Evolutionary conservation across 2,329 filamentous ascomycete genomes (phyloP), one percentile per base, ranked within the genome.

Genomic region (Epichloe aotearoae): DNA sequence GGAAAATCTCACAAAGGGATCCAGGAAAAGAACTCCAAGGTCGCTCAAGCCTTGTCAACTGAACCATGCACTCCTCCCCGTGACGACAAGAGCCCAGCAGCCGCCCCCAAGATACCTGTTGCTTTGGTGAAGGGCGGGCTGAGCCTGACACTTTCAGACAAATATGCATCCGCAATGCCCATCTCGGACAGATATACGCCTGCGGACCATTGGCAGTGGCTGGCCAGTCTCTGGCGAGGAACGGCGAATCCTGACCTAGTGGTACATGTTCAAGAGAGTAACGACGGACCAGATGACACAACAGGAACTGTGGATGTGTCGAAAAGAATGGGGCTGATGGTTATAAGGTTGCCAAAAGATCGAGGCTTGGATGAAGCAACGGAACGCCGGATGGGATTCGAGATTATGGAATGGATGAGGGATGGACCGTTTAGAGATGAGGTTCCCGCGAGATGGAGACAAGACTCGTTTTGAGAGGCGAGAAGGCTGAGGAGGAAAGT

Each of bases 141-240:
- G 66, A 88, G 88, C 54, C 78, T 96, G 40, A 85, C 83, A 12
- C 77, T 84, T 0, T 84, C 87, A 1, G 86, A 96, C 63, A 72
- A 75, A 46, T 91, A 84, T 63, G 86, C 89, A 1, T 80, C 79
- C 50, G 73, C 75, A 14, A 81, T 90, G 42, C 84, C 86, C 1
- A 88, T 94, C 57, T 71, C 75, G 17, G 89, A 95, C 62, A 74
- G 76, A 6, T 95, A 94, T 64, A 78, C 81, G 15, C 82, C 86
- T 0, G 76, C 86, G n/a, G 89, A 95, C 60, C 91, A 97, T 69
- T 97, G 91, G 89, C 86, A 94, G 66, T 97, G 91, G 91, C 88
- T 93, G 73, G 91, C 91, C 37, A 91, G 86, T 42, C 77, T 96
- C 20, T 97, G 91, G 91, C 82, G 90, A 10, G 88, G 88, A 10